Evolutionary conservation across 2,329 filamentous ascomycete genomes (phyloP).

Genomic region (Elsinoe fawcettii): DNA sequence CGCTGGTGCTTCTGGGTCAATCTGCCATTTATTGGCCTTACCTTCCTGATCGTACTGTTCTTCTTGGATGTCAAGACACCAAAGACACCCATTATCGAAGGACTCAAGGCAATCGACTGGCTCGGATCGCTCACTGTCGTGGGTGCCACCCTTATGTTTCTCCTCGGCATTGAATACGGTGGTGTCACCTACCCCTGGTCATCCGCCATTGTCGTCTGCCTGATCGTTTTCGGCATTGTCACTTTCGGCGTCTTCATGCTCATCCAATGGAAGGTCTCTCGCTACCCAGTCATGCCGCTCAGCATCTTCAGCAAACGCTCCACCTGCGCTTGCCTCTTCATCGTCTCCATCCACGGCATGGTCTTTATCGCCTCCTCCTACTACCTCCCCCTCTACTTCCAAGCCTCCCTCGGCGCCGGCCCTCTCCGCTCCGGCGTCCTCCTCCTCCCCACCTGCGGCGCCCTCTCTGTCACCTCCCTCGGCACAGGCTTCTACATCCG

Average conservation of each 20-base stretch:
- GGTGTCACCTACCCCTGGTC: conserved; percentile 68
- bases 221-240: conserved; percentile 18
- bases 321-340: conserved; percentile 57
- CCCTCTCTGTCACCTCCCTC: conserved; percentile 28
- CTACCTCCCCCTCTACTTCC: conserved; percentile 80
- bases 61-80: conserved; percentile 62
- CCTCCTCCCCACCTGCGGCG: conserved; percentile 29
- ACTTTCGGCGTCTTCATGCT: conserved; percentile 53
- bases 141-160: conserved; percentile 74
- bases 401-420: conserved; percentile 60
- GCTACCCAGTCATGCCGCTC: conserved; percentile 70
- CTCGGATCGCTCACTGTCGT: conserved; percentile 59
- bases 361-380: conserved; percentile 72
- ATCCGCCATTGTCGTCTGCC: conserved; percentile 54
- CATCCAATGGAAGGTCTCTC: conserved; percentile 65
- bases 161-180: conserved; percentile 79
- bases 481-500: conserved; percentile 36
- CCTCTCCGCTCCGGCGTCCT: conserved; percentile 66
- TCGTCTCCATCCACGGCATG: conserved; percentile 66
- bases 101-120: conserved; percentile 60
- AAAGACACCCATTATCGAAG: conserved; percentile 52
- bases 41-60: conserved; percentile 52
- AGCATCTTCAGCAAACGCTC: conserved; percentile 59
- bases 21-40: conserved; percentile 52
- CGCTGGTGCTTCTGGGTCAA: conserved; percentile 55